phyloP scores from a whole-genome alignment of 2,329 filamentous ascomycete species.

The Claviceps monticola region DNA sequence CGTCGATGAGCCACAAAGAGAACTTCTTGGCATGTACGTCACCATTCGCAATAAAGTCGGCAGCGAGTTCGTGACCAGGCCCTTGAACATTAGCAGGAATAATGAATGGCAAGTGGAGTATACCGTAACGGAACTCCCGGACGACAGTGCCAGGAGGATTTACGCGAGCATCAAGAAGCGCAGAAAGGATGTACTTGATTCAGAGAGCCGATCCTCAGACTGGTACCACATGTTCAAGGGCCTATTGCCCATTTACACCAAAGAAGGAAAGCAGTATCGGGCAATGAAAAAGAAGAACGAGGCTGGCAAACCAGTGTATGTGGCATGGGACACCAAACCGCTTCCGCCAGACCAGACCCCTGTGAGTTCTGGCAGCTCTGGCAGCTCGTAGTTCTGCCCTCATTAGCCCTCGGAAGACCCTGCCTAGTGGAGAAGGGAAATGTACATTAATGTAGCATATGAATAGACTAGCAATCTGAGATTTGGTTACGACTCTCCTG shows the following conservation, averaged over 20 bases:
- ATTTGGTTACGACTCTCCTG: no score
- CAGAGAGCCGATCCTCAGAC: conserved; percentile 25
- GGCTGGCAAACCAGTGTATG: conserved; percentile 28
- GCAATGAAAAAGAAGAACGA: conserved; percentile 38
- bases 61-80: conserved; percentile 46
- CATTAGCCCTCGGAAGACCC: no score
- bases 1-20: conserved; percentile 6
- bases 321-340: conserved; percentile 29
- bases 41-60: conserved; percentile 62
- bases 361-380: neutral
- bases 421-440: no score
- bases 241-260: conserved; percentile 26
- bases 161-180: conserved; percentile 44
- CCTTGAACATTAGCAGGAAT: conserved; percentile 25
- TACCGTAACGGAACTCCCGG: conserved; percentile 48
- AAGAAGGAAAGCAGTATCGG: conserved; percentile 46
- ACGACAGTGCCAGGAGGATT: conserved; percentile 29
- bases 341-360: conserved; percentile 6
- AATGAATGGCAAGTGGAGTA: conserved; percentile 67
- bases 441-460: no score
- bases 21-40: conserved; percentile 56
- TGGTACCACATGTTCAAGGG: conserved; percentile 35
- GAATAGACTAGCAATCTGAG: no score
- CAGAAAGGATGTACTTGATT: conserved; percentile 32
- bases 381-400: neutral